phyloP scores from a whole-genome alignment of 2,329 filamentous ascomycete genomes.

The Botrytis fragariae region DNA sequence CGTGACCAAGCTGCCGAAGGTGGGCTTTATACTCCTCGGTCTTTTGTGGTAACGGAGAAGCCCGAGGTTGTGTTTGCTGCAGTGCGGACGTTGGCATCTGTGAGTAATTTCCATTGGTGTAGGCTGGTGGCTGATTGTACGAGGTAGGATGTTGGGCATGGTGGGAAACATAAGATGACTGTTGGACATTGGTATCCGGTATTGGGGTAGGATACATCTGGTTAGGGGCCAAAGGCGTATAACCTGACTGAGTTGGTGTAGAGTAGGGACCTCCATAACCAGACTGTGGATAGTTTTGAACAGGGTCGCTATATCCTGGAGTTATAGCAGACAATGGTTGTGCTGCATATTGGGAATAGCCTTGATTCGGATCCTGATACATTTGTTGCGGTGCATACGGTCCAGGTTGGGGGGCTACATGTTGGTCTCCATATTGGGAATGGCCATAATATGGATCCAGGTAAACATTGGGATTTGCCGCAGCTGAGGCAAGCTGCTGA shows the following conservation, averaged over 20 bases:
- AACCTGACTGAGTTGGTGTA: slow-evolving; percentile 25
- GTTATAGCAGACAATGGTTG: slow-evolving; percentile 27
- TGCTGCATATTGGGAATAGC: slow-evolving; percentile 29
- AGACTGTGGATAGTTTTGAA: slow-evolving; percentile 33
- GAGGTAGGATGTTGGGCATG: slow-evolving; percentile 26
- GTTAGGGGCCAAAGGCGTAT: slow-evolving; percentile 25
- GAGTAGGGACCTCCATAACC: slow-evolving; percentile 32
- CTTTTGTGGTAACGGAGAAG: slow-evolving; percentile 33
- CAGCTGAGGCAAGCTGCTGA: slow-evolving; percentile 30
- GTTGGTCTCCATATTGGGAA: slow-evolving; percentile 38
- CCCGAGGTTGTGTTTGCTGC: slow-evolving; percentile 24
- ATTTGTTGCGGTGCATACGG: slow-evolving; percentile 34
- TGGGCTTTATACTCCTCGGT: slow-evolving; percentile 47
- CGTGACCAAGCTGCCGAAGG: slow-evolving; percentile 52
- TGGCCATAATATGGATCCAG: slow-evolving; percentile 39
- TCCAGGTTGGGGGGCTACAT: slow-evolving; percentile 35
- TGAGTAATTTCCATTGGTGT: slow-evolving; percentile 23
- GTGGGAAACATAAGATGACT: slow-evolving; percentile 27
- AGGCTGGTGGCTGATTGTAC: slow-evolving; percentile 31
- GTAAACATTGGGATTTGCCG: slow-evolving; percentile 33
- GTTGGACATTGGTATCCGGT: slow-evolving; percentile 26
- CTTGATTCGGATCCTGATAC: slow-evolving; percentile 31
- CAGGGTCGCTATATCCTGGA: slow-evolving; percentile 29
- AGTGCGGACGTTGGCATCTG: not conserved
- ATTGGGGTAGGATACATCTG: slow-evolving; percentile 27